phyloP scores from a whole-genome alignment of 2,329 filamentous ascomycete genomes.

The Ascochyta lentis region DNA sequence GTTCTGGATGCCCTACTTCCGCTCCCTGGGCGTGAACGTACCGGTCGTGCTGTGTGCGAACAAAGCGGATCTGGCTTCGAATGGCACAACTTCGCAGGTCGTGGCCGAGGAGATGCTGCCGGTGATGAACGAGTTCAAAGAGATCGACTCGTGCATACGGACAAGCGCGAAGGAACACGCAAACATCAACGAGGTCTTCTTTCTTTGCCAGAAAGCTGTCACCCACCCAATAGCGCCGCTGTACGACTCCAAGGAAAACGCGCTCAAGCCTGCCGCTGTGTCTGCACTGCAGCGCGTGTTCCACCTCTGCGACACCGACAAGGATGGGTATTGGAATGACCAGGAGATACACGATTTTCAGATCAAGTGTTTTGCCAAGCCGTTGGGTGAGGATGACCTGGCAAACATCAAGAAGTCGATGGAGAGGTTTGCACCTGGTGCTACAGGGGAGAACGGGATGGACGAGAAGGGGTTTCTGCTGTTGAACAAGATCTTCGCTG shows the following conservation, averaged over 20 bases:
- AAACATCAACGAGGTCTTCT: slow-evolving; percentile 95
- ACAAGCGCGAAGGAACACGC: slow-evolving; percentile 90
- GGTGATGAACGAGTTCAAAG: slow-evolving; percentile 97
- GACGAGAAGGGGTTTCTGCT: slow-evolving; percentile 84
- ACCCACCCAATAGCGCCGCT: slow-evolving; percentile 95
- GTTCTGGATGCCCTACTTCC: slow-evolving; percentile 99
- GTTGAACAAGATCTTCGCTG: slow-evolving; percentile 93
- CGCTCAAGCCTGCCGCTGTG: slow-evolving; percentile 87
- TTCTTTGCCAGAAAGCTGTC: slow-evolving; percentile 96
- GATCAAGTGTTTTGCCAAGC: slow-evolving; percentile 87
- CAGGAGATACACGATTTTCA: slow-evolving; percentile 92
- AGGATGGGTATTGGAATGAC: slow-evolving; percentile 91
- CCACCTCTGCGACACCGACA: slow-evolving; percentile 94
- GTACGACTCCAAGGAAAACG: slow-evolving; percentile 89
- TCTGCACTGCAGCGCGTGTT: slow-evolving; percentile 89
- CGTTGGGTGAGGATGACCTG: slow-evolving; percentile 79
- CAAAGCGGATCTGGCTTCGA: slow-evolving; percentile 86
- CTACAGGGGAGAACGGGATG: slow-evolving; percentile 69
- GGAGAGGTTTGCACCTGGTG: slow-evolving; percentile 68
- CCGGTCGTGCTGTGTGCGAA: slow-evolving; percentile 96
- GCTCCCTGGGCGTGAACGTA: slow-evolving; percentile 96
- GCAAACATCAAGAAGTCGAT: slow-evolving; percentile 91
- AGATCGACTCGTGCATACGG: slow-evolving; percentile 97
- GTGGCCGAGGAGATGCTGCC: slow-evolving; percentile 97
- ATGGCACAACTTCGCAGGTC: slow-evolving; percentile 79